These are phyloP conservation scores for Entomortierella chlamydospora DNA, from an alignment of 192 early-diverging fungal species.

Conservation along the genomic window DNA sequence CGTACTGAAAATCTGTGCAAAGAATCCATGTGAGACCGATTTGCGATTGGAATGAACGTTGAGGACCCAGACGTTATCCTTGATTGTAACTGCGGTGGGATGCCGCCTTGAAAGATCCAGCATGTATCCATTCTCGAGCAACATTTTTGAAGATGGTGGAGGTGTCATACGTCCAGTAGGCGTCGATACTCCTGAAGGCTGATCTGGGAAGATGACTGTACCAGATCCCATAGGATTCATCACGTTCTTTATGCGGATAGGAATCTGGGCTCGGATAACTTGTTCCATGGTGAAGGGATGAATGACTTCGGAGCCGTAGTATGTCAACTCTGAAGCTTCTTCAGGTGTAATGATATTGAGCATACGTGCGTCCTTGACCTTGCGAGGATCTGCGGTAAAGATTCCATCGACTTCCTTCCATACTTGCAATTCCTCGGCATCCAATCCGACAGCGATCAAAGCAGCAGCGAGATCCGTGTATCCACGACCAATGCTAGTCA, in stretches of 20 bases:
- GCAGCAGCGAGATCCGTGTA: slow-evolving; percentile 99
- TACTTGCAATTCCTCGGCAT: slow-evolving; percentile 94
- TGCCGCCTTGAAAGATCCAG: slow-evolving; percentile 76
- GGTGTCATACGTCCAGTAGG: slow-evolving; percentile 58
- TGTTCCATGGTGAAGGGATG: slow-evolving; percentile 99
- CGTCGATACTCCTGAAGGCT: slow-evolving; percentile 59
- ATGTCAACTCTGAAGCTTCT: slow-evolving; percentile 97
- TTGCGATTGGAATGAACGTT: slow-evolving; percentile 98
- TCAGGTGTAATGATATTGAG: slow-evolving; percentile 95
- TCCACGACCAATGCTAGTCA: slow-evolving; percentile 93
- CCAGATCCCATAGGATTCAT: slow-evolving; percentile 90
- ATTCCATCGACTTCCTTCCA: slow-evolving; percentile 99
- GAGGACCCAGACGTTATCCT: slow-evolving; percentile 92
- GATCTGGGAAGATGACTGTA: slow-evolving; percentile 91
- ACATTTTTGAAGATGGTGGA: slow-evolving; percentile 61
- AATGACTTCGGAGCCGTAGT: slow-evolving; percentile 94
- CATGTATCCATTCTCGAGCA: slow-evolving; percentile 75
- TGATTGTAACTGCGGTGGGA: slow-evolving; percentile 97
- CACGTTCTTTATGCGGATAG: slow-evolving; percentile 98
- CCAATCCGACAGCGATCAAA: slow-evolving; percentile 89
- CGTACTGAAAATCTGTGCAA: slow-evolving; percentile 92
- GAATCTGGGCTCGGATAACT: slow-evolving; percentile 93
- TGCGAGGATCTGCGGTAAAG: slow-evolving; percentile 99
- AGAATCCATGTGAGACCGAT: slow-evolving; percentile 94
- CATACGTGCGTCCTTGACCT: slow-evolving; percentile 85